Conservation (phyloP, 2,329 filamentous ascomycete genomes). For the Cytospora mali region DNA sequence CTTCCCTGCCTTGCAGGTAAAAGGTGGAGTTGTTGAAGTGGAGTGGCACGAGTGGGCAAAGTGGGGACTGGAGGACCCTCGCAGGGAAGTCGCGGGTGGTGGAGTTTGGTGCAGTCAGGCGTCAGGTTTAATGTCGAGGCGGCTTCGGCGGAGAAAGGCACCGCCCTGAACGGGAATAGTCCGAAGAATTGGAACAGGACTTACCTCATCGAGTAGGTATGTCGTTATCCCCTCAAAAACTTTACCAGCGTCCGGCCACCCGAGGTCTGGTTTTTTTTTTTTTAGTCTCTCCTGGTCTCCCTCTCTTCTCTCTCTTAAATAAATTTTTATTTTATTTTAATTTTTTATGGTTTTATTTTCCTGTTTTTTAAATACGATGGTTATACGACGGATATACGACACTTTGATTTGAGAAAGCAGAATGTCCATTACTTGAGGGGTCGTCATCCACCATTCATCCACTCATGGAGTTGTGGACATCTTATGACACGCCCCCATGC, state of each 20-base stretch:
- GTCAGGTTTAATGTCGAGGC: neutral
- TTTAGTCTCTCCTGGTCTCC: too few relatives aligned
- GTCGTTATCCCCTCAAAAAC: slow-evolving; percentile 7
- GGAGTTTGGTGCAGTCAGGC: neutral
- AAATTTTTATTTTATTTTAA: too few relatives aligned
- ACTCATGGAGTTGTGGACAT: neutral
- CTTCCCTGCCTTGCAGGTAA: neutral
- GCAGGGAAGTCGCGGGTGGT: slow-evolving; percentile 1
- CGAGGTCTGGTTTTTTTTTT: neutral
- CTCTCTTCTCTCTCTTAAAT: too few relatives aligned
- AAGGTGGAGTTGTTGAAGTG: neutral
- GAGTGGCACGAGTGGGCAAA: neutral
- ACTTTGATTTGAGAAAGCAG: neutral
- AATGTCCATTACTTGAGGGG: neutral
- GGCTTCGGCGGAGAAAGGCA: slow-evolving; percentile 9
- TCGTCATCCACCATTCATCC: neutral
- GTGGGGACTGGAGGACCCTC: neutral
- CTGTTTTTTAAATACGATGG: too few relatives aligned
- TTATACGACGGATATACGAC: neutral
- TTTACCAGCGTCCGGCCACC: slow-evolving; percentile 10
- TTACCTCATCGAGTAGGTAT: slow-evolving; percentile 21
- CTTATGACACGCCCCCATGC: neutral
- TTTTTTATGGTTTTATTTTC: too few relatives aligned
- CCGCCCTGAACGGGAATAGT: slow-evolving; percentile 10
- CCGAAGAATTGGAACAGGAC: neutral